phyloP scores from a whole-genome alignment of 768 basidiomycete species.

The Suillus luteus region DNA sequence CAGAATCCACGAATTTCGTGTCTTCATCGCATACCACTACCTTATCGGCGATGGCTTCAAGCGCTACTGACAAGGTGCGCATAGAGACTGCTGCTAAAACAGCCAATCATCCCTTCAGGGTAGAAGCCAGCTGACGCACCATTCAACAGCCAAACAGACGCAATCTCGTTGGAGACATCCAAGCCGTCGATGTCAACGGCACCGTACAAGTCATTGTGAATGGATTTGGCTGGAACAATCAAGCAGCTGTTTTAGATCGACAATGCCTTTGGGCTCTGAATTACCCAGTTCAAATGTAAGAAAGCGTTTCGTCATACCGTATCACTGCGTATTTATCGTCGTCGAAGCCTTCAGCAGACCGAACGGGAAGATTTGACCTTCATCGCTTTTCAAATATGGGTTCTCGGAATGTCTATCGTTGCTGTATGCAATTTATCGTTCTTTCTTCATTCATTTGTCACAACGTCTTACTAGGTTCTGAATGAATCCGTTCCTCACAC shows the following conservation, averaged over 20 bases:
- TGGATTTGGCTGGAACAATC: conserved; percentile 36
- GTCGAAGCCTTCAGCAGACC: conserved; percentile 61
- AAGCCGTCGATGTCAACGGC: conserved; percentile 30
- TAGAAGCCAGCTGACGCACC: not conserved
- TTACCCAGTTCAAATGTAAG: conserved; percentile 72
- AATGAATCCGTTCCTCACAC: conserved; percentile 86
- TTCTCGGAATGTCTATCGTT: conserved; percentile 74
- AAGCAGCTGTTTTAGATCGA: conserved; percentile 40
- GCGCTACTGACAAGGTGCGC: not conserved
- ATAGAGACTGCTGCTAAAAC: not conserved
- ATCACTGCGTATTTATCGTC: conserved; percentile 8
- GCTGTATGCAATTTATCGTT: conserved; percentile 38
- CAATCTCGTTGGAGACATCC: conserved; percentile 22
- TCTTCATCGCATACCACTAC: conserved; percentile 1
- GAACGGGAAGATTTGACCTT: conserved; percentile 79
- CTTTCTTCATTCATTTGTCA: conserved; percentile 22
- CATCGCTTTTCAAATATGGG: conserved; percentile 80
- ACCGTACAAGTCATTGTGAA: conserved; percentile 31
- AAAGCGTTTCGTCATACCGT: conserved; percentile 13
- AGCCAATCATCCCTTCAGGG: not conserved
- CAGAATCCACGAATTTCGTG: not conserved
- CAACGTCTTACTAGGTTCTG: conserved; percentile 31
- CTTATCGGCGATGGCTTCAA: conserved; percentile 2
- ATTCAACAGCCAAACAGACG: conserved; percentile 12
- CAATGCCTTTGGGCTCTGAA: conserved; percentile 63